Evolutionary conservation across 495 filamentous ascomycete species (phyloP).

Genomic region (Penicillium argentinense): DNA sequence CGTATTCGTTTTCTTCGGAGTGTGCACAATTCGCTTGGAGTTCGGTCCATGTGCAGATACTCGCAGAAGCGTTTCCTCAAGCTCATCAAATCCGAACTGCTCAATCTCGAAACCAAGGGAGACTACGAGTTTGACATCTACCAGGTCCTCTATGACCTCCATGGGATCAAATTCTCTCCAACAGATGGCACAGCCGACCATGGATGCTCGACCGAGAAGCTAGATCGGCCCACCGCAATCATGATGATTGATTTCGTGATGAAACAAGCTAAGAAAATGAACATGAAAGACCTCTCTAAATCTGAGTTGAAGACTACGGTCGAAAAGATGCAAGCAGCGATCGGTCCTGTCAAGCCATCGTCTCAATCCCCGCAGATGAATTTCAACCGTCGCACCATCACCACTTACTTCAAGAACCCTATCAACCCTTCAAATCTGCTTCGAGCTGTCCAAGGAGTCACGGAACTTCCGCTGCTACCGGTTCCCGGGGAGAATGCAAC

Average conservation of each 20-base stretch:
- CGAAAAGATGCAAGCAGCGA: constrained; percentile 81
- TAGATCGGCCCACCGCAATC: constrained; percentile 74
- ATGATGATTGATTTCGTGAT: constrained; percentile 81
- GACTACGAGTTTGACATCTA: constrained; percentile 76
- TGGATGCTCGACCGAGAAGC: constrained; percentile 67
- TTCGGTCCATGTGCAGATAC: constrained; percentile 82
- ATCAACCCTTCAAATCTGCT: constrained; percentile 82
- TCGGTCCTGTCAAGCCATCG: constrained; percentile 63
- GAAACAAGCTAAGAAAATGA: constrained; percentile 74
- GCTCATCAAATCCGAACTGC: constrained; percentile 78
- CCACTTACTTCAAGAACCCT: constrained; percentile 71
- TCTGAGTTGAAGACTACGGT: constrained; percentile 84
- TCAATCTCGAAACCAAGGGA: constrained; percentile 60
- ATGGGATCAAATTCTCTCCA: constrained; percentile 77
- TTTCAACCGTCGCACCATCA: constrained; percentile 74
- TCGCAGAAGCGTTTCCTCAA: constrained; percentile 85
- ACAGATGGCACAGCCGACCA: constrained; percentile 71
- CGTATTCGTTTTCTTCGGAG: constrained; percentile 70
- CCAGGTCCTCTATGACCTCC: constrained; percentile 85
- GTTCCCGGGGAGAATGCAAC: constrained; percentile 51
- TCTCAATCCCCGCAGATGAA: constrained; percentile 65
- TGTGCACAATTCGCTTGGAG: constrained; percentile 82
- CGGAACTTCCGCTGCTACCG: constrained; percentile 56
- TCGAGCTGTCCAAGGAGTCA: constrained; percentile 72
- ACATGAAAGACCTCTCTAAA: constrained; percentile 88